These are phyloP conservation scores for Rhynchospora breviuscula DNA, from an alignment of 176 grass and related monocot genomes.

Conservation along the genomic window DNA sequence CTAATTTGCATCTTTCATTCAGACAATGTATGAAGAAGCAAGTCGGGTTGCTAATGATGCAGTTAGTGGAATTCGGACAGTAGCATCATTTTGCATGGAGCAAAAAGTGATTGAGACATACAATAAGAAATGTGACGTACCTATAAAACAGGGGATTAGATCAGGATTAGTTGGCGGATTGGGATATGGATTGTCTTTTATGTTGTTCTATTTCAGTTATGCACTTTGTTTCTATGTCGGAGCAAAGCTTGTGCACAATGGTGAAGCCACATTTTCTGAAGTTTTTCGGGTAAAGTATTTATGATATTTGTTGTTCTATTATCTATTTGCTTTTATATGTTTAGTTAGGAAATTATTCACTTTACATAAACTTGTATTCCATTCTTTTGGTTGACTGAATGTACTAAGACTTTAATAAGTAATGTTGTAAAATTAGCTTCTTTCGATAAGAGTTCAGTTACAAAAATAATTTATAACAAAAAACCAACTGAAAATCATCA, in stretches of 20 bases:
- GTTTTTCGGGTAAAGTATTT: conserved; percentile 59
- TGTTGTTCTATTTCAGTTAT: conserved; percentile 52
- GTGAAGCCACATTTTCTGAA: conserved; percentile 52
- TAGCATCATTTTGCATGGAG: conserved; percentile 72
- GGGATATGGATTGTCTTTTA: conserved; percentile 70
- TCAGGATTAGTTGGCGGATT: conserved; percentile 61
- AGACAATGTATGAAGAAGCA: conserved; percentile 76
- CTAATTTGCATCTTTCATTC: background rate
- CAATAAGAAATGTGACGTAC: conserved; percentile 52
- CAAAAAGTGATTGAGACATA: conserved; percentile 61
- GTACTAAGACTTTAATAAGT: background rate
- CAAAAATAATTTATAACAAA: background rate
- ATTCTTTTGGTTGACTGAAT: background rate
- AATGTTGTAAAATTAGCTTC: background rate
- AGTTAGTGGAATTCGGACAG: conserved; percentile 63
- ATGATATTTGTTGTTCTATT: background rate
- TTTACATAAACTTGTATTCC: background rate
- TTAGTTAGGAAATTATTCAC: background rate
- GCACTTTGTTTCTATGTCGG: conserved; percentile 82
- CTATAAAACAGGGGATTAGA: conserved; percentile 50
- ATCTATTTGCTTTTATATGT: background rate
- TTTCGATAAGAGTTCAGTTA: background rate
- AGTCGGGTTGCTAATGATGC: conserved; percentile 74
- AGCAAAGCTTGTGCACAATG: conserved; percentile 69
- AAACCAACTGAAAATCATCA: background rate